Percentiles rank a stretch among this genome's conserved stretches.
phyloP scores from a whole-genome alignment of 306 rosid genomes.

The Oxytropis ochrocephala region DNA sequence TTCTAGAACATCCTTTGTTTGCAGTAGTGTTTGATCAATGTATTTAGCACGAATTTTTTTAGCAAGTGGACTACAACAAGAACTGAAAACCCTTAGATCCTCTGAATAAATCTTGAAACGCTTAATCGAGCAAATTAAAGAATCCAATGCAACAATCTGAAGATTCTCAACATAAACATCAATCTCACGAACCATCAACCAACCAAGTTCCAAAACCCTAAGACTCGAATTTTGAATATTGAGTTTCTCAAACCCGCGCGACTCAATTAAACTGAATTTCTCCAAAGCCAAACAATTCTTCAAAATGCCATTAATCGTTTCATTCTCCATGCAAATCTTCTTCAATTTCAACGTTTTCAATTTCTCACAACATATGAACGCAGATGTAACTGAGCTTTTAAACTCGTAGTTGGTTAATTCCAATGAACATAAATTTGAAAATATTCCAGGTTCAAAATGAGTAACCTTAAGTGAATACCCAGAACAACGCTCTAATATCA shows the following conservation, averaged over 20 bases:
- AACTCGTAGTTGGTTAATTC: not conserved
- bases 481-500: too few species aligned
- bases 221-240: not conserved
- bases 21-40: not conserved
- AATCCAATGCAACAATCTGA: not conserved
- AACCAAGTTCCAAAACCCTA: not conserved
- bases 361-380: not conserved
- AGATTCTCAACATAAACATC: constrained; percentile 1
- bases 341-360: not conserved
- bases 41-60: fast-evolving
- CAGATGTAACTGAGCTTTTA: not conserved
- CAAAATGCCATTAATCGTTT: not conserved
- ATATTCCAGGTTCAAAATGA: not conserved
- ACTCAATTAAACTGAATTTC: not conserved
- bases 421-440: constrained; percentile 2
- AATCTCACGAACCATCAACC: not conserved
- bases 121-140: not conserved
- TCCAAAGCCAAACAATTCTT: not conserved
- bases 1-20: constrained; percentile 16
- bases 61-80: not conserved
- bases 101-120: not conserved
- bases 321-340: not conserved
- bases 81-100: not conserved
- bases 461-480: not conserved
- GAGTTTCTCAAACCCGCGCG: not conserved